These are phyloP conservation scores for Acidiella bohemica DNA, from an alignment of 495 filamentous ascomycete species.

Conservation along the genomic window DNA sequence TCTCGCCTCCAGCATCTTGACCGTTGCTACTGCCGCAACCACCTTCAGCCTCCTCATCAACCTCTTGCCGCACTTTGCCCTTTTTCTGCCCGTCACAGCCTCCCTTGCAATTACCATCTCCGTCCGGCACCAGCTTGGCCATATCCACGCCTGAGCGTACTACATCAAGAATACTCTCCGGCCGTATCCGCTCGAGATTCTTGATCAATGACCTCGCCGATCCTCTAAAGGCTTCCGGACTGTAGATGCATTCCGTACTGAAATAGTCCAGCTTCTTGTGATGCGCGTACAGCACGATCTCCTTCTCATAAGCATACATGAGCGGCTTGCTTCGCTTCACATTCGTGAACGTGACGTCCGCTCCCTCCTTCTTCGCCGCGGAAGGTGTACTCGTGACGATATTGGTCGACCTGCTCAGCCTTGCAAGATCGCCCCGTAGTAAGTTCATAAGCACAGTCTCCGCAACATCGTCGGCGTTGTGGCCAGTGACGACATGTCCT, in stretches of 20 bases:
- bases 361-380: slow-evolving; percentile 38
- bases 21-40: slow-evolving; percentile 69
- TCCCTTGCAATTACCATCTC: slow-evolving; percentile 27
- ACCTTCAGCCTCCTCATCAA: slow-evolving; percentile 46
- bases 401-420: slow-evolving; percentile 77
- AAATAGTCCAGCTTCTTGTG: slow-evolving; percentile 97
- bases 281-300: slow-evolving; percentile 93
- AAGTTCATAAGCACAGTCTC: slow-evolving; percentile 98
- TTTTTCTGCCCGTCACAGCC: slow-evolving; percentile 24
- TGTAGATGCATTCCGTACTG: slow-evolving; percentile 95
- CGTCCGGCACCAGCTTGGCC: slow-evolving; percentile 66
- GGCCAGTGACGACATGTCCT: slow-evolving; percentile 88
- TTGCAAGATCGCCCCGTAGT: slow-evolving; percentile 75
- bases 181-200: slow-evolving; percentile 80
- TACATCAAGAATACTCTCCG: slow-evolving; percentile 87
- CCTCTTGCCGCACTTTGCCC: slow-evolving; percentile 9
- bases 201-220: slow-evolving; percentile 87
- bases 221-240: slow-evolving; percentile 92
- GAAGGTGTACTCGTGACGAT: slow-evolving; percentile 56
- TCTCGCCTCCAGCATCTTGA: slow-evolving; percentile 59
- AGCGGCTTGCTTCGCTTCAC: slow-evolving; percentile 90
- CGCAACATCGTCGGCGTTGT: slow-evolving; percentile 97
- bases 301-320: slow-evolving; percentile 98
- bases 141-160: slow-evolving; percentile 94
- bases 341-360: slow-evolving; percentile 20